Evolutionary conservation across 768 basidiomycete genomes (phyloP).

Genomic region (Jaapia argillacea): DNA sequence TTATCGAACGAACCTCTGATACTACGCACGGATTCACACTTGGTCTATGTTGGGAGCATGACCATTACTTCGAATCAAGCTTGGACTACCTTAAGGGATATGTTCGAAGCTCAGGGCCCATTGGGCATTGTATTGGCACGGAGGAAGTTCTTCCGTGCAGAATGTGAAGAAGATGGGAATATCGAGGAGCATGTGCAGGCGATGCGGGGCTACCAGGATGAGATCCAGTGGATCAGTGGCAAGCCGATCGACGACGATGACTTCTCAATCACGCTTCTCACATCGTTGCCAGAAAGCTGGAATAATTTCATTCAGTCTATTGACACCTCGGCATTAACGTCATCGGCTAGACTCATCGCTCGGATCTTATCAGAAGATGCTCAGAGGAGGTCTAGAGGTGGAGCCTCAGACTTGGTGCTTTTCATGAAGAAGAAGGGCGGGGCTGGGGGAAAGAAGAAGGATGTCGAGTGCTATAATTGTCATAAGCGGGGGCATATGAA

Average conservation of each 20-base stretch:
- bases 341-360: conserved; percentile 8
- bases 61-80: conserved; percentile 16
- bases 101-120: conserved; percentile 19
- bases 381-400: too few species aligned
- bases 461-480: conserved; percentile 18
- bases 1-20: too few species aligned
- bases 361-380: too few species aligned
- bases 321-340: conserved; percentile 2
- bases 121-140: conserved; percentile 16
- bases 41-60: conserved; percentile 19
- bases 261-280: conserved; percentile 9
- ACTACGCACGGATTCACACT: conserved; percentile 13
- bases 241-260: conserved; percentile 6
- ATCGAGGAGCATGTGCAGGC: conserved; percentile 22
- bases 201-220: conserved; percentile 15
- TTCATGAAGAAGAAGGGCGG: too few species aligned
- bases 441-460: not conserved
- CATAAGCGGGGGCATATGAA: conserved; percentile 16
- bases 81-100: conserved; percentile 19
- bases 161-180: conserved; percentile 19
- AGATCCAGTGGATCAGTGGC: conserved; percentile 3
- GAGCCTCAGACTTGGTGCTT: too few species aligned
- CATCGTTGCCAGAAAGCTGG: conserved; percentile 14
- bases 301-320: conserved; percentile 10
- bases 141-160: conserved; percentile 16